Evolutionary conservation across 2,329 filamentous ascomycete genomes (phyloP).

Genomic region (Hymenoscyphus albidus): DNA sequence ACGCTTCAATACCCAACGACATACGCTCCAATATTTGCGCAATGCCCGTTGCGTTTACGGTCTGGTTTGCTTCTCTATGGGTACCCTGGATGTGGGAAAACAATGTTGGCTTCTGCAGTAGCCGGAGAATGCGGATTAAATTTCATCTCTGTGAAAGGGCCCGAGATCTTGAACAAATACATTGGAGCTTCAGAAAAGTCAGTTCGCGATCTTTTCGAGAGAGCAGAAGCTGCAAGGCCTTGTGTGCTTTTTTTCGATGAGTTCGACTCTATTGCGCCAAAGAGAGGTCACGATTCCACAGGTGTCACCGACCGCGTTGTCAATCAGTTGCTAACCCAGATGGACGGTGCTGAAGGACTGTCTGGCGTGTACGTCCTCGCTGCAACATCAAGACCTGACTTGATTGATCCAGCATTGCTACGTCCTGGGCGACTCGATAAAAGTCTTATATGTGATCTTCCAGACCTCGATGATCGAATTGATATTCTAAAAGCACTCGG

Average conservation of each 20-base stretch:
- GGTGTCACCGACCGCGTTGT: slow-evolving; percentile 98
- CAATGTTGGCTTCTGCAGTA: slow-evolving; percentile 90
- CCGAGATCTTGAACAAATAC: slow-evolving; percentile 98
- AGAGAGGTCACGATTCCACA: slow-evolving; percentile 92
- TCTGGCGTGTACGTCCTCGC: slow-evolving; percentile 95
- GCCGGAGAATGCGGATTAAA: slow-evolving; percentile 96
- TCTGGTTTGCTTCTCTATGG: slow-evolving; percentile 92
- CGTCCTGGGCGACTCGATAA: slow-evolving; percentile 92
- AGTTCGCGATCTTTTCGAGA: slow-evolving; percentile 90
- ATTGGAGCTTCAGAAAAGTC: slow-evolving; percentile 97
- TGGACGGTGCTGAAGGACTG: slow-evolving; percentile 95
- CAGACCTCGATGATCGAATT: slow-evolving; percentile 70
- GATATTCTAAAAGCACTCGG: slow-evolving; percentile 88
- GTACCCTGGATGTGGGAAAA: slow-evolving; percentile 95
- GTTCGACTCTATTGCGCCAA: slow-evolving; percentile 96
- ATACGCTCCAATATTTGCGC: slow-evolving; percentile 95
- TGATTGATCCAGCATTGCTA: slow-evolving; percentile 91
- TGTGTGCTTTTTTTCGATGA: slow-evolving; percentile 98
- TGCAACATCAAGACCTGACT: slow-evolving; percentile 85
- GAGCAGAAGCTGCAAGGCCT: slow-evolving; percentile 83
- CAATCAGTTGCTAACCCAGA: slow-evolving; percentile 96
- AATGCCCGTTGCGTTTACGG: slow-evolving; percentile 89
- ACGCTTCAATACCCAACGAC: slow-evolving; percentile 96
- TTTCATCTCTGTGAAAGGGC: slow-evolving; percentile 97
- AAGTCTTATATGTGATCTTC: slow-evolving; percentile 86